Conservation (phyloP, 371 early-diverging fungal genomes). For the Mucor mucedo region DNA sequence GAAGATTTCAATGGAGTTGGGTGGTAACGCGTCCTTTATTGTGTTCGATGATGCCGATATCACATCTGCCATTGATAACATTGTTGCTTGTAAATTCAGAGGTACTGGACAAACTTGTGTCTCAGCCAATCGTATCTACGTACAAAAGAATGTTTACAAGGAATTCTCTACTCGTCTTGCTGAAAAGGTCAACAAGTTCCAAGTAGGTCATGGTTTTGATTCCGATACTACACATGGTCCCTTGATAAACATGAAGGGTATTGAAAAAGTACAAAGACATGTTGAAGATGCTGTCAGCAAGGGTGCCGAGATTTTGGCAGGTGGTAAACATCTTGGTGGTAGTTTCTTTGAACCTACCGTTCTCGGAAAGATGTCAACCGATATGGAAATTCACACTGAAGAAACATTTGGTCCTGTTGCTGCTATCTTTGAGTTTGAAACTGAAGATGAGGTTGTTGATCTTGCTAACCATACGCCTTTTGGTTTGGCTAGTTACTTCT, state of each 20-base stretch:
- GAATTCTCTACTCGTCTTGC: constrained; percentile 64
- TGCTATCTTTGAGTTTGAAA: constrained; percentile 67
- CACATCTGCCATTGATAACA: constrained; percentile 60
- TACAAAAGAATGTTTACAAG: constrained; percentile 78
- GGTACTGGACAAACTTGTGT: constrained; percentile 90
- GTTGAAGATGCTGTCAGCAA: constrained; percentile 73
- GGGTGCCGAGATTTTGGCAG: constrained; percentile 68
- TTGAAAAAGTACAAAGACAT: constrained; percentile 72
- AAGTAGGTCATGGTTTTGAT: constrained; percentile 80
- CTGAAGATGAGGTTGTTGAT: constrained; percentile 75
- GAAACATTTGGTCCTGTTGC: constrained; percentile 87
- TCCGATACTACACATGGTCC: constrained; percentile 76
- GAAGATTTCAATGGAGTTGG: constrained; percentile 80
- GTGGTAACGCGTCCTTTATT: constrained; percentile 91
- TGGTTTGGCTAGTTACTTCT: constrained; percentile 89
- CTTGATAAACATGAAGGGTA: constrained; percentile 71
- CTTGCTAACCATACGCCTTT: constrained; percentile 76
- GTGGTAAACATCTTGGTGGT: constrained; percentile 62
- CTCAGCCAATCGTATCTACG: constrained; percentile 86
- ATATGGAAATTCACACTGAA: constrained; percentile 67
- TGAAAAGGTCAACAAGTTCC: constrained; percentile 62
- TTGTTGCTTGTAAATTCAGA: constrained; percentile 81
- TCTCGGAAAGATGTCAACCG: constrained; percentile 60
- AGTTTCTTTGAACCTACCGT: constrained; percentile 80
- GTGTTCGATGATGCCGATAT: constrained; percentile 87